Conservation (phyloP, 768 basidiomycete genomes). For the Hypsizygus marmoreus region DNA sequence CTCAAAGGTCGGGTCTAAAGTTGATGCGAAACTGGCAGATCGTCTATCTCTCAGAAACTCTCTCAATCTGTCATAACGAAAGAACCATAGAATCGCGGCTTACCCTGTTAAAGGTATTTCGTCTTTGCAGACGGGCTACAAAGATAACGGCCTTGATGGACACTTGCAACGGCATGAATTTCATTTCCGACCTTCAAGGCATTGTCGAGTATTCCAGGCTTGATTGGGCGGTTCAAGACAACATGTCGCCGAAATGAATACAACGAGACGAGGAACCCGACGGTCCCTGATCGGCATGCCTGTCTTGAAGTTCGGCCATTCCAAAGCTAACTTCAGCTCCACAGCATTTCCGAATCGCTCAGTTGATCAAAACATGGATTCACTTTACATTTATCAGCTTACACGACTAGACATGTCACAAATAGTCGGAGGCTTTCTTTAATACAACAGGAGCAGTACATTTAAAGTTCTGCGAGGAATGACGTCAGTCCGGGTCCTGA, state of each 20-base stretch:
- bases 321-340: neutral
- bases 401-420: constrained; percentile 1
- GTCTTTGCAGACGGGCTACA: no score
- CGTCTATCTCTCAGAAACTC: no score
- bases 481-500: constrained; percentile 17
- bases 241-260: constrained; percentile 8
- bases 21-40: no score
- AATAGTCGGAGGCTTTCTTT: no score
- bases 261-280: constrained; percentile 1
- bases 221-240: neutral
- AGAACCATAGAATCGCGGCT: no score
- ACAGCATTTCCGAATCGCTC: neutral
- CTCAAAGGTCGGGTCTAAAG: no score
- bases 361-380: neutral
- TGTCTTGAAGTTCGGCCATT: neutral
- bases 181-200: constrained; percentile 21
- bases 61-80: no score
- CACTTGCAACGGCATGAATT: neutral
- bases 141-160: no score
- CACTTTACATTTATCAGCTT: constrained; percentile 1
- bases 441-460: neutral
- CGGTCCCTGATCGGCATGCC: constrained; percentile 8
- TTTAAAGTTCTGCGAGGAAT: constrained; percentile 21
- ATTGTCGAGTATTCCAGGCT: neutral
- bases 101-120: constrained; percentile 7